phyloP scores from a whole-genome alignment of 441 rosid genomes.

The Gossypium laxum region DNA sequence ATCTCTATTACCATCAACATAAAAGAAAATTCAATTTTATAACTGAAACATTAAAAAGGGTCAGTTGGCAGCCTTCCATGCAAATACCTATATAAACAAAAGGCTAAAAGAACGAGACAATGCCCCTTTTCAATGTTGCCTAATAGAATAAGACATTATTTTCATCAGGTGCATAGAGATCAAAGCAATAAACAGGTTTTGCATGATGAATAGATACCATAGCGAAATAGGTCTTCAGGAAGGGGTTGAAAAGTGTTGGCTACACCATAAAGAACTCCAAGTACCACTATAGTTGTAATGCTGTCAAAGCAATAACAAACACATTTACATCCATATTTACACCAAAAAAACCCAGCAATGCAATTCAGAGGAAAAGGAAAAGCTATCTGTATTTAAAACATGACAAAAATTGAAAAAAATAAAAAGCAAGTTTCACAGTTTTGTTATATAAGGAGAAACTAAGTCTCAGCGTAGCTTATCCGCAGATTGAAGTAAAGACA shows the following conservation, averaged over 20 bases:
- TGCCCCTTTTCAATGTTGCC: not conserved
- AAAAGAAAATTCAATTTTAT: not conserved
- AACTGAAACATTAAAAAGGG: not conserved
- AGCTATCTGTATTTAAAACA: not conserved
- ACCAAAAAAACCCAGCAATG: not conserved
- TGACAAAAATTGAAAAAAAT: not conserved
- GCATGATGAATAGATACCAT: constrained; percentile 36
- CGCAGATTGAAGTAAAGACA: not conserved
- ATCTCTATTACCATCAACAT: not conserved
- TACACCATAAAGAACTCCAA: constrained; percentile 35
- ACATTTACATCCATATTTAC: not conserved
- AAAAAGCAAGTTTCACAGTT: not conserved
- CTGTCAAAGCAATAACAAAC: constrained; percentile 38
- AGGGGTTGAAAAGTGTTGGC: constrained; percentile 56
- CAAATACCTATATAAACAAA: not conserved
- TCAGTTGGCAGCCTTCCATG: not conserved
- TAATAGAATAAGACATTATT: not conserved
- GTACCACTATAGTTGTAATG: constrained; percentile 60
- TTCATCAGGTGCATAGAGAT: not conserved
- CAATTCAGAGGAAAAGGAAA: not conserved
- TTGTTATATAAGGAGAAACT: not conserved
- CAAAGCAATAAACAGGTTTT: not conserved
- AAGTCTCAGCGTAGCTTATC: not conserved
- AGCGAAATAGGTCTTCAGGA: constrained; percentile 66
- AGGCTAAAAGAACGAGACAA: not conserved